Percentiles rank a stretch among this genome's conserved stretches.
phyloP scores from a whole-genome alignment of 2,329 filamentous ascomycete species.

The Paramyrothecium sp. region DNA sequence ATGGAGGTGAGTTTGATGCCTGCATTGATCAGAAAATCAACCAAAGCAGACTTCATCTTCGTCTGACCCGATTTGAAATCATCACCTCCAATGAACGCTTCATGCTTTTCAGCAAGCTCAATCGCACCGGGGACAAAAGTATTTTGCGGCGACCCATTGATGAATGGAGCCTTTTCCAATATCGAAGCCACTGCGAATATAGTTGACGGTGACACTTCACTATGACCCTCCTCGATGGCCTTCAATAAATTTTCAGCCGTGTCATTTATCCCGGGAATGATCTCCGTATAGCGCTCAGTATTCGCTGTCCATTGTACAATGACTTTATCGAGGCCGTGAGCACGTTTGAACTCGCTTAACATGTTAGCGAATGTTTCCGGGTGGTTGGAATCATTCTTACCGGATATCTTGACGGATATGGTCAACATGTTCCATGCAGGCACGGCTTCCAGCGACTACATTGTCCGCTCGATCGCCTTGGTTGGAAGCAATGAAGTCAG shows the following conservation, averaged over 20 bases:
- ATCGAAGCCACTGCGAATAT: constrained; percentile 95
- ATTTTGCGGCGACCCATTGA: constrained; percentile 99
- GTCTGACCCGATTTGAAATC: constrained; percentile 99
- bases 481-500: constrained; percentile 98
- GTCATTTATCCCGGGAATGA: constrained; percentile 88
- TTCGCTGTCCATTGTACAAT: constrained; percentile 99
- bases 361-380: too few relatives aligned
- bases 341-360: constrained; percentile 74
- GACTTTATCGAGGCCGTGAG: constrained; percentile 86
- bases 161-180: constrained; percentile 86
- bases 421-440: constrained; percentile 84
- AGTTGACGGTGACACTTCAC: constrained; percentile 89
- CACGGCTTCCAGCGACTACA: constrained; percentile 77
- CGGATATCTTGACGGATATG: constrained; percentile 90
- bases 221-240: constrained; percentile 81
- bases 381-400: too few relatives aligned
- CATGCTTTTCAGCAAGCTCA: constrained; percentile 81
- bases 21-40: constrained; percentile 97
- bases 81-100: constrained; percentile 91
- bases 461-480: constrained; percentile 97
- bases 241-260: constrained; percentile 94
- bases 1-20: constrained; percentile 99
- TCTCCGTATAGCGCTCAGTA: constrained; percentile 92
- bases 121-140: constrained; percentile 95
- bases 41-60: constrained; percentile 99